These are phyloP conservation scores for Pichia sp. DNA, from an alignment of 1,139 yeast genomes.

Conservation along the genomic window DNA sequence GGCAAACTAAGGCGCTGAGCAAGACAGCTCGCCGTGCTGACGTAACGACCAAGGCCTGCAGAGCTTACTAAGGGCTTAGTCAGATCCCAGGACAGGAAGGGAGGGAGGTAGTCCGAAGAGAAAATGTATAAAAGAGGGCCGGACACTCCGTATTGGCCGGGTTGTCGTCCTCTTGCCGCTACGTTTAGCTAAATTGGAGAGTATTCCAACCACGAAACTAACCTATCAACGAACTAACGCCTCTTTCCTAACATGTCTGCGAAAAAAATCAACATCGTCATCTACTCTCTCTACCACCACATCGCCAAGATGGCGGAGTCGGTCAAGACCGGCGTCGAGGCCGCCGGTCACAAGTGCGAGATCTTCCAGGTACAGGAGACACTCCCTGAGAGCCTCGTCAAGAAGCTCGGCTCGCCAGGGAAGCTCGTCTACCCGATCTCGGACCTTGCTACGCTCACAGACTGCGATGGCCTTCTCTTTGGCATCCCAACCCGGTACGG, in stretches of 20 bases:
- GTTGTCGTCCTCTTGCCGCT: no score
- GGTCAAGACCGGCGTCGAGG: conserved; percentile 62
- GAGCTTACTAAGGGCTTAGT: no score
- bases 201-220: no score
- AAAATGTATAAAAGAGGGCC: no score
- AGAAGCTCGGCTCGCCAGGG: conserved; percentile 60
- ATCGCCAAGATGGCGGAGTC: conserved; percentile 63
- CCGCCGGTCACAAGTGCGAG: conserved; percentile 68
- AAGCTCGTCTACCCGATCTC: conserved; percentile 66
- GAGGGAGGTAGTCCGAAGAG: no score
- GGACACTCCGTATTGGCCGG: no score
- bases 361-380: conserved; percentile 81
- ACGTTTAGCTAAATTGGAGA: no score
- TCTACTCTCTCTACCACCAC: conserved; percentile 80
- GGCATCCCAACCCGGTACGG: conserved; percentile 87
- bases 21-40: no score
- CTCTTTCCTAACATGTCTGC: background rate
- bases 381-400: conserved; percentile 56
- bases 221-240: background rate
- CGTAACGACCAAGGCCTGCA: no score
- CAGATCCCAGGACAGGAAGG: no score
- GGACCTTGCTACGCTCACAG: conserved; percentile 49
- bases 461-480: conserved; percentile 71
- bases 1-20: no score
- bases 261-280: conserved; percentile 43